Base-by-base conservation (phyloP, 768 basidiomycete species). In the Suillus hirtellus region DNA sequence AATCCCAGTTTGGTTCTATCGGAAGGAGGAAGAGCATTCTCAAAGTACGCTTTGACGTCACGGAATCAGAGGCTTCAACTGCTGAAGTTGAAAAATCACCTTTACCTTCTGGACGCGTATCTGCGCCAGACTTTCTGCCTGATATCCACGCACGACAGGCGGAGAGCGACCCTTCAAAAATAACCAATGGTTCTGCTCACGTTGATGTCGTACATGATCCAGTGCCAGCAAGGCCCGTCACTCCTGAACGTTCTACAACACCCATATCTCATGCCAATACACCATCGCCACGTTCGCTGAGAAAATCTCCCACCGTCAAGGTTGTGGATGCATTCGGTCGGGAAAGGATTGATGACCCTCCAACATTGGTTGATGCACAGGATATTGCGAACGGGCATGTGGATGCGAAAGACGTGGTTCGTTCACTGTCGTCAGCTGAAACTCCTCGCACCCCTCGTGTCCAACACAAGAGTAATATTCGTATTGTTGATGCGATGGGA, bases 261-360 rank as follows among this genome's bases (percentile, higher is more conserved):
- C 75, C 73, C 1, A 61, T 54, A 12, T 64, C 69, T 46, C 76
- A 69, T n/a, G 69, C 72, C 37, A 63, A 43, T 66, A 71, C 38
- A 5, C 66, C 55, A 64, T 73, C 65, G 53, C 71, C 73, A 47
- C 77, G 74, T 38, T 77, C 76, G 47, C 75, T 78, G 50, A 79
- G 82, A 24, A 85, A 81, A 71, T 79, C 82, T 0, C 80, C 83
- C 7, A 78, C 78, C 56, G 80, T 92, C 42, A 84, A 89, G 31
- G 69, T 92, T n/a, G 76, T 92, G 34, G 90, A 93, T 74, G 88
- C 86, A 9, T 92, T 83, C 71, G 90, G 90, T 10, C 77, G 84
- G 49, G 82, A 86, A 70, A 73, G 75, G 65, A 50, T 58, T 58
- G 56, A 67, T 17, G 64, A 68, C 62, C 64, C 70, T 64, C 52